A percentile compares a stretch with the other conserved stretches of the same genome.
These are phyloP conservation scores for Pseudozyma pruni DNA, from an alignment of 1,284 basidiomycete genomes.

Conservation along the genomic window DNA sequence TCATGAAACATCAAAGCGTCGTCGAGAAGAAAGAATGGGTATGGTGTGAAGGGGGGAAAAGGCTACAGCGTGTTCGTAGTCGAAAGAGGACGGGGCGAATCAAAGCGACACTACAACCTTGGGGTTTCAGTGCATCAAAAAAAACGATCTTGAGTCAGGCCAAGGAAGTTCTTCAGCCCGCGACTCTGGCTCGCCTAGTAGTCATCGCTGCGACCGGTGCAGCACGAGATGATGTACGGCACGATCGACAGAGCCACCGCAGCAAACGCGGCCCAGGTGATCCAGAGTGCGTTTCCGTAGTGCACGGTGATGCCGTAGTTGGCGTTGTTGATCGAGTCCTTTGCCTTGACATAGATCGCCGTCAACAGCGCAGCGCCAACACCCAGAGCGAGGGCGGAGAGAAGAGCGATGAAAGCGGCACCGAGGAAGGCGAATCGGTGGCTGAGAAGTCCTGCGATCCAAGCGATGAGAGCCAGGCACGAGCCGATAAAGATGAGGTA, in stretches of 20 bases:
- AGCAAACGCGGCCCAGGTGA: constrained; percentile 60
- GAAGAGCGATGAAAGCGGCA: constrained; percentile 54
- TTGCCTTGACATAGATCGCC: constrained; percentile 55
- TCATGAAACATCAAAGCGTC: no score
- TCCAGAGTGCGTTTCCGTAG: constrained; percentile 64
- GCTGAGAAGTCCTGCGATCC: constrained; percentile 54
- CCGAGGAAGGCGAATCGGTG: constrained; percentile 60
- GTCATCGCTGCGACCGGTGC: constrained; percentile 46
- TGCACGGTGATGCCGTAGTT: constrained; percentile 39
- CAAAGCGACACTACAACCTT: no score
- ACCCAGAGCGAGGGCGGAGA: constrained; percentile 53
- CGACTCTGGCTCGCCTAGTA: constrained; percentile 13
- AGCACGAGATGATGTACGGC: constrained; percentile 52
- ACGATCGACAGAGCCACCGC: constrained; percentile 53
- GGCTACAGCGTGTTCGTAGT: no score
- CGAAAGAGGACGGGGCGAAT: no score
- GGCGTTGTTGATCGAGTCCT: constrained; percentile 25
- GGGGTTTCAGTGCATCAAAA: no score
- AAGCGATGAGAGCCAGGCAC: constrained; percentile 57
- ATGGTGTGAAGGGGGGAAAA: no score
- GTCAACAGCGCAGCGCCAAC: constrained; percentile 61
- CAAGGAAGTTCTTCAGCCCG: no score
- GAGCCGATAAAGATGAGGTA: constrained; percentile 65
- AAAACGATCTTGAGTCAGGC: neutral
- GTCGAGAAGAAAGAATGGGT: no score